Base-by-base conservation (phyloP, 352 stramenopile species). In the Pythium aquatile region DNA sequence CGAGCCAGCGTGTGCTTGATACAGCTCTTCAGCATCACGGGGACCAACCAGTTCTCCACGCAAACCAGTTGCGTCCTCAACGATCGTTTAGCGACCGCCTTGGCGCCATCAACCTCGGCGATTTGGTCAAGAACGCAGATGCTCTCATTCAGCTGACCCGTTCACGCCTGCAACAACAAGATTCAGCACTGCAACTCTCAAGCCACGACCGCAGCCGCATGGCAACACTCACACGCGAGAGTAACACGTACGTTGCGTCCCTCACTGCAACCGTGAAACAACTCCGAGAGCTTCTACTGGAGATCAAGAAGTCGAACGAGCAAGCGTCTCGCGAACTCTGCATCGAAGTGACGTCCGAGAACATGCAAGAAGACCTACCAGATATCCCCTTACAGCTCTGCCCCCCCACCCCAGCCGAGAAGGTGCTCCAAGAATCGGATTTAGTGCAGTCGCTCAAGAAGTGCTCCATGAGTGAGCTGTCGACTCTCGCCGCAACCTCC, bases 391-490 rank as follows among this genome's bases (percentile, higher is more conserved):
- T 76, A 13, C 72, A 55, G 10, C 59, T 87, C 4, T 87, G 74
- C 65, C 78, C 78, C 13, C 66, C 74, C 10, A 84, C 78, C 0
- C 78, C 78, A 5, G 74, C 66, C 17, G 59, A 81, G 33, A 68
- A 70, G 28, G 51, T 68, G 5, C 65, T 83, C 7, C 69, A 81
- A 61, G 74, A 87, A 48, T 62, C 65, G 1, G 70, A 77, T 29
- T 75, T 87, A 8, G 70, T 84, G 7, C 68, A 73, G 14, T 85
- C 78, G 10, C 60, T 87, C 24, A 76, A 77, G 55, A 85, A 87
- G 35, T 70, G 78, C 10, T 76, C 76, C 2, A 82, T 87, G 76
- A 63, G 58, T 7, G 76, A 85, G 28, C 60, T 83, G 6, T 79
- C 69, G 0, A 71, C 59, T 35, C 35, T 82, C 0, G 68, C 67